Evolutionary conservation across 1,139 yeast genomes (phyloP).

Genomic region (Yamadazyma membranifaciens): DNA sequence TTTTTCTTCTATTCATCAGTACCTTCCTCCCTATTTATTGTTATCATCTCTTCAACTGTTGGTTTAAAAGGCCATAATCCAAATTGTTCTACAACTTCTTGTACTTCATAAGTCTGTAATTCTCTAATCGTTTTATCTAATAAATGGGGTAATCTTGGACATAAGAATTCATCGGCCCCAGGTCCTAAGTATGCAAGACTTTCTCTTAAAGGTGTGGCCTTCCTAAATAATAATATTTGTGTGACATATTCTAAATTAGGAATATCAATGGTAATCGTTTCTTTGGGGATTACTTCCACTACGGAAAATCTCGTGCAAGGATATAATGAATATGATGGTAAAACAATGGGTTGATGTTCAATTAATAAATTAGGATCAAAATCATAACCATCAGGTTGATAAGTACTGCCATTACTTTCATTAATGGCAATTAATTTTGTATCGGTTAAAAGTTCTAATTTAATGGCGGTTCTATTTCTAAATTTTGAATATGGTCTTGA

Average conservation of each 20-base stretch:
- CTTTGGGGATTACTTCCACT: conserved; percentile 60
- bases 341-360: conserved; percentile 37
- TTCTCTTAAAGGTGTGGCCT: conserved; percentile 36
- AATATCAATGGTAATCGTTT: conserved; percentile 33
- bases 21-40: conserved; percentile 4
- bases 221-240: conserved; percentile 59
- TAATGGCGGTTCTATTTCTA: conserved; percentile 59
- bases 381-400: conserved; percentile 26
- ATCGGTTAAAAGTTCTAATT: conserved; percentile 59
- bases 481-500: conserved; percentile 45
- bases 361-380: conserved; percentile 39
- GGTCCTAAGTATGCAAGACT: conserved; percentile 66
- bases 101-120: conserved; percentile 55
- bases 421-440: conserved; percentile 50
- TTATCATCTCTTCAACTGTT: conserved; percentile 14
- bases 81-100: conserved; percentile 50
- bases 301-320: conserved; percentile 38
- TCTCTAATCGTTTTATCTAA: conserved; percentile 46
- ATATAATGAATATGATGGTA: conserved; percentile 22
- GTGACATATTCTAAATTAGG: conserved; percentile 68
- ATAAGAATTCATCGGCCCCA: conserved; percentile 71
- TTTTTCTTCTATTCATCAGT: conserved; percentile 1
- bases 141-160: conserved; percentile 18
- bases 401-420: conserved; percentile 20
- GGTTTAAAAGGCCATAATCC: conserved; percentile 90